phyloP scores from a whole-genome alignment of 208 protist species.

The Hexamita inflata region DNA sequence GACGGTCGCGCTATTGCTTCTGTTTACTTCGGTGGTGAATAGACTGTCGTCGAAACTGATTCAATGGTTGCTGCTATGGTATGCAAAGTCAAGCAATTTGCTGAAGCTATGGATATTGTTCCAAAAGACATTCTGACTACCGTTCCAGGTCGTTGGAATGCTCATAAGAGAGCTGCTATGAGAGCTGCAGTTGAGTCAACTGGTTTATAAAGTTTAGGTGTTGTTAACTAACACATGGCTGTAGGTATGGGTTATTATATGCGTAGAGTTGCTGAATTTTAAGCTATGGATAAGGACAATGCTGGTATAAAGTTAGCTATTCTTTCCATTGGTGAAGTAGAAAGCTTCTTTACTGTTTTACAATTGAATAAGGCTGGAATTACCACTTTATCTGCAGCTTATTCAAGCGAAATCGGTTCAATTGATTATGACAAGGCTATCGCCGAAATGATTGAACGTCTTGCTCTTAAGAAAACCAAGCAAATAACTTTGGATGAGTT shows the following conservation, averaged over 20 bases:
- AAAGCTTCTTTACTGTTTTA: not conserved
- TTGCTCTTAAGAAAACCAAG: not conserved
- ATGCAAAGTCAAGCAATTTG: not conserved
- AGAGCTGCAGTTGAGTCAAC: not conserved
- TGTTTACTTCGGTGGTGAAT: constrained; percentile 3
- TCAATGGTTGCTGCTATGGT: constrained; percentile 3
- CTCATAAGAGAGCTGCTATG: not conserved
- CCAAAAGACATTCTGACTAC: not conserved
- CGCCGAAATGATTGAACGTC: not conserved
- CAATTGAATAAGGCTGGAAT: constrained; percentile 20
- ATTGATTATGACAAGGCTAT: constrained; percentile 17
- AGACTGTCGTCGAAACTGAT: constrained; percentile 2
- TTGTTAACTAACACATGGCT: constrained; percentile 7
- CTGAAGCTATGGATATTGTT: constrained; percentile 15
- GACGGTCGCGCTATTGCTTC: not conserved
- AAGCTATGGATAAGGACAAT: not conserved
- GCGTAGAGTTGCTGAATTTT: not conserved
- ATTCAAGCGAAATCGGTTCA: not conserved
- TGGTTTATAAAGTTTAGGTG: not conserved
- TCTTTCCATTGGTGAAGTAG: constrained; percentile 20
- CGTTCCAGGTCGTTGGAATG: not conserved
- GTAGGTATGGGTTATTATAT: constrained; percentile 20
- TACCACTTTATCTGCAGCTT: not conserved
- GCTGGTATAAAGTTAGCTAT: not conserved
- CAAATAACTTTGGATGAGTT: constrained; percentile 6